Evolutionary conservation across 2,329 filamentous ascomycete species (phyloP).

Genomic region (Cercospora zeina): DNA sequence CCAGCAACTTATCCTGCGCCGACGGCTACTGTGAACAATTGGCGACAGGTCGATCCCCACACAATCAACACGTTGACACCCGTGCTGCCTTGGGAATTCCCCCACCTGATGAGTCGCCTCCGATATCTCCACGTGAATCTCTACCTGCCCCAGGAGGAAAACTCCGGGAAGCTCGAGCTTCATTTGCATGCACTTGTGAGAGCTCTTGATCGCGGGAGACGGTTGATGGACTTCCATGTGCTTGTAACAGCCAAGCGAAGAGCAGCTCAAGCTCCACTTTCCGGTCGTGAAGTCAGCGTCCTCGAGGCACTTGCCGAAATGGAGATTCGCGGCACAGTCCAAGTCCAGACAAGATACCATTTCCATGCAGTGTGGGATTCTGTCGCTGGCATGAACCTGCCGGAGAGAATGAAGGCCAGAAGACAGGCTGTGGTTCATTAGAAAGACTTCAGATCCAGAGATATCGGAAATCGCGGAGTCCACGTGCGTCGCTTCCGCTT

Average conservation of each 20-base stretch:
- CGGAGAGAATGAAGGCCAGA: constrained; percentile 25
- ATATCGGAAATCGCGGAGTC: no score
- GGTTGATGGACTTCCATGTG: constrained; percentile 25
- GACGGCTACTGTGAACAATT: background rate
- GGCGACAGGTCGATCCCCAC: background rate
- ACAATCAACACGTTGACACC: constrained; percentile 16
- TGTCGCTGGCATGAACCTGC: constrained; percentile 22
- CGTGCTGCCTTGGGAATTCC: constrained; percentile 31
- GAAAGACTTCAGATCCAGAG: no score
- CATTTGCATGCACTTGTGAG: constrained; percentile 21
- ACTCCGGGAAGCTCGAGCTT: constrained; percentile 14
- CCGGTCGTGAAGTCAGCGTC: constrained; percentile 16
- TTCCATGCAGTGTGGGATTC: constrained; percentile 20
- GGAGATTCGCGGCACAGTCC: constrained; percentile 27
- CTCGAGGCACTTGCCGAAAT: constrained; percentile 27
- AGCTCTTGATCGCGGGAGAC: constrained; percentile 25
- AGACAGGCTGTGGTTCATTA: no score
- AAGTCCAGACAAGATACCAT: constrained; percentile 26
- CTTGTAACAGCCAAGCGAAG: constrained; percentile 26
- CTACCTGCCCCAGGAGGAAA: constrained; percentile 21
- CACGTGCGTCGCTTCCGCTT: background rate
- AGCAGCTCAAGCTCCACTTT: constrained; percentile 20
- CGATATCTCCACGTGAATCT: constrained; percentile 29
- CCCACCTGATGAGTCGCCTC: constrained; percentile 23
- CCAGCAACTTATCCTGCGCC: constrained; percentile 15